These are phyloP conservation scores for Suillus ampliporus DNA, from an alignment of 768 basidiomycete species.

Conservation along the genomic window DNA sequence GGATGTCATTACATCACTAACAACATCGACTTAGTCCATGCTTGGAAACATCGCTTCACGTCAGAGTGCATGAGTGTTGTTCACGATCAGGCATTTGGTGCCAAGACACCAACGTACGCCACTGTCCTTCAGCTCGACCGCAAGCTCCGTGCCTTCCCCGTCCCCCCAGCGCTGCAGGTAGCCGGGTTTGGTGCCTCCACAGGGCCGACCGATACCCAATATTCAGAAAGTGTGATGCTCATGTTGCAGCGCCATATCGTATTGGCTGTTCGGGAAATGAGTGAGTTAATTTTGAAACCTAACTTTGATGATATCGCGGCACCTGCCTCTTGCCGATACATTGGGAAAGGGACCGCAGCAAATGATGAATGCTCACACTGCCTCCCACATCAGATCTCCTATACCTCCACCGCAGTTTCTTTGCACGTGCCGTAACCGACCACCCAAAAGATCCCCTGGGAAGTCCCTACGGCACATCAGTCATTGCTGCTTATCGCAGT, in stretches of 20 bases:
- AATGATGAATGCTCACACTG: conserved; percentile 20
- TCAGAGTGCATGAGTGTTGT: conserved; percentile 73
- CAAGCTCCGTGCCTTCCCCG: conserved; percentile 70
- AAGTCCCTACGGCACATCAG: conserved; percentile 73
- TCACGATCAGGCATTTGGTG: conserved; percentile 75
- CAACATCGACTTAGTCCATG: conserved; percentile 49
- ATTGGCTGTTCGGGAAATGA: conserved; percentile 70
- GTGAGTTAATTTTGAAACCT: conserved; percentile 44
- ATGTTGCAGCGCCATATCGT: conserved; percentile 72
- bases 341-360: conserved; percentile 7
- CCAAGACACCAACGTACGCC: conserved; percentile 69
- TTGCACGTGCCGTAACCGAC: conserved; percentile 73
- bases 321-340: background rate
- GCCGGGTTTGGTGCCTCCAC: conserved; percentile 65
- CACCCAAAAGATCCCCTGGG: conserved; percentile 77
- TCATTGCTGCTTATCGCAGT: conserved; percentile 76
- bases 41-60: conserved; percentile 73
- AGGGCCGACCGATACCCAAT: conserved; percentile 47
- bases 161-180: conserved; percentile 68
- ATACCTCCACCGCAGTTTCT: conserved; percentile 76
- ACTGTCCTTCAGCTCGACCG: conserved; percentile 71
- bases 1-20: conserved; percentile 9
- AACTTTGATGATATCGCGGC: background rate
- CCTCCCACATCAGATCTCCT: conserved; percentile 54
- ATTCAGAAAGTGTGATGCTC: conserved; percentile 43